These are phyloP conservation scores for Metrosideros polymorpha DNA, from an alignment of 441 rosid genomes.

Conservation along the genomic window DNA sequence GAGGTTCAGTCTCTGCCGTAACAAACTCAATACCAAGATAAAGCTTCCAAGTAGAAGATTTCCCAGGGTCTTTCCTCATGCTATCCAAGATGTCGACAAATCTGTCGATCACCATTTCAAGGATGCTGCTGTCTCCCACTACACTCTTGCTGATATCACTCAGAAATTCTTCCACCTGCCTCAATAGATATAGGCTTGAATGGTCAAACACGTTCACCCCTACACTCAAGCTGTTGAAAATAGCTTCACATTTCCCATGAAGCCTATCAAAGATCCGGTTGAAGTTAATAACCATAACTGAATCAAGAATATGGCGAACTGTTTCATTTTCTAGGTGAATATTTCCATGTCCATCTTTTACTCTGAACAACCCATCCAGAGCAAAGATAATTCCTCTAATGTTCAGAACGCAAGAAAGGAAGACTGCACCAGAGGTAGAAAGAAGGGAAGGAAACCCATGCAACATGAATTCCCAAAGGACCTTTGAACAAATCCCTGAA, in stretches of 20 bases:
- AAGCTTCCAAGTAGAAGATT: constrained; percentile 45
- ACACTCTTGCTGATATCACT: constrained; percentile 48
- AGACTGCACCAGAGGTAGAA: constrained; percentile 52
- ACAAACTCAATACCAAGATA: constrained; percentile 65
- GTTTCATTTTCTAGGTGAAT: constrained; percentile 41
- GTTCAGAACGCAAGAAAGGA: constrained; percentile 72
- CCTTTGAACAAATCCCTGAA: constrained; percentile 52
- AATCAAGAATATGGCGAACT: constrained; percentile 47
- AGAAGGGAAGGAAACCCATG: constrained; percentile 89
- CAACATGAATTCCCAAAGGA: constrained; percentile 78
- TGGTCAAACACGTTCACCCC: constrained; percentile 47
- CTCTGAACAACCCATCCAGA: constrained; percentile 52
- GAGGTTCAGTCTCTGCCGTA: constrained; percentile 35
- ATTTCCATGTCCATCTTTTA: constrained; percentile 32
- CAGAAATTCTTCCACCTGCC: constrained; percentile 80
- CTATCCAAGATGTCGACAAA: constrained; percentile 64
- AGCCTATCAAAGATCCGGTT: constrained; percentile 69
- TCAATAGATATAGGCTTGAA: constrained; percentile 62
- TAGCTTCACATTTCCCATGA: constrained; percentile 67
- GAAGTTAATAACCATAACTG: constrained; percentile 67
- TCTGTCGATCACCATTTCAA: constrained; percentile 74
- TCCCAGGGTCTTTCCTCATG: constrained; percentile 68
- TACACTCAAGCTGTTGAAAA: constrained; percentile 44
- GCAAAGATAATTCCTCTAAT: constrained; percentile 60
- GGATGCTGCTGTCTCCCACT: constrained; percentile 40